Evolutionary conservation across 768 basidiomycete species (phyloP).

Genomic region (Boletus eberwhitei): DNA sequence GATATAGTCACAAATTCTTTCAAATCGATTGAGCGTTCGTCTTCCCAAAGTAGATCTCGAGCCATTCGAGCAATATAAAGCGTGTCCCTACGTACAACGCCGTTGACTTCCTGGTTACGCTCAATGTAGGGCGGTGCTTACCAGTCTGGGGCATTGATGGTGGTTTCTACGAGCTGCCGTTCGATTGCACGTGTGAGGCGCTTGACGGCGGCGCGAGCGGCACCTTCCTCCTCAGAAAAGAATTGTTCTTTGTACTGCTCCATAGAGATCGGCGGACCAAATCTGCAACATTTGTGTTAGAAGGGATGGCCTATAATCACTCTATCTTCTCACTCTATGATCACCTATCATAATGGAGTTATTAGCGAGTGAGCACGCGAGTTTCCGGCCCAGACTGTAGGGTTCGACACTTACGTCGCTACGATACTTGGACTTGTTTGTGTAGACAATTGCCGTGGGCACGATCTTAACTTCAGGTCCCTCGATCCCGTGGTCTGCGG

Average conservation of each 20-base stretch:
- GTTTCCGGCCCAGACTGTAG: conserved; percentile 11
- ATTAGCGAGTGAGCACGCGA: conserved; percentile 12
- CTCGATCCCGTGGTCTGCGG: conserved; percentile 50
- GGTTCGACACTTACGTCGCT: conserved; percentile 62
- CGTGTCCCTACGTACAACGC: conserved; percentile 64
- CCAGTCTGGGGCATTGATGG: conserved; percentile 95
- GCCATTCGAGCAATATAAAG: conserved; percentile 91
- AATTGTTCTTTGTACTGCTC: conserved; percentile 76
- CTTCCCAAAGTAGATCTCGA: conserved; percentile 88
- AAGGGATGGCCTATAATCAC: conserved; percentile 3
- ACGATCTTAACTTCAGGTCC: conserved; percentile 56
- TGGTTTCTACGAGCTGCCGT: conserved; percentile 64
- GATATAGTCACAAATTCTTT: conserved; percentile 81
- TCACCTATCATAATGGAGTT: conserved; percentile 44
- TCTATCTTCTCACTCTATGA: conserved; percentile 58
- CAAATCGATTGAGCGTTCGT: conserved; percentile 70
- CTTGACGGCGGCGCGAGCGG: conserved; percentile 79
- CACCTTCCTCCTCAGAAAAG: conserved; percentile 62
- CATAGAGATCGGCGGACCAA: conserved; percentile 76
- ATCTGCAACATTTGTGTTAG: conserved; percentile 46
- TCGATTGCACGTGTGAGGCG: conserved; percentile 76
- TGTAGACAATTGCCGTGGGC: conserved; percentile 89
- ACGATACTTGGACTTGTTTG: conserved; percentile 93
- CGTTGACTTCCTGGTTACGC: conserved; percentile 16
- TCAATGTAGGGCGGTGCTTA: conserved; percentile 38